A percentile compares a stretch with the other conserved stretches of the same genome.
Conservation (phyloP, 805 yeast species). For the Kregervanrija fluxuum region DNA sequence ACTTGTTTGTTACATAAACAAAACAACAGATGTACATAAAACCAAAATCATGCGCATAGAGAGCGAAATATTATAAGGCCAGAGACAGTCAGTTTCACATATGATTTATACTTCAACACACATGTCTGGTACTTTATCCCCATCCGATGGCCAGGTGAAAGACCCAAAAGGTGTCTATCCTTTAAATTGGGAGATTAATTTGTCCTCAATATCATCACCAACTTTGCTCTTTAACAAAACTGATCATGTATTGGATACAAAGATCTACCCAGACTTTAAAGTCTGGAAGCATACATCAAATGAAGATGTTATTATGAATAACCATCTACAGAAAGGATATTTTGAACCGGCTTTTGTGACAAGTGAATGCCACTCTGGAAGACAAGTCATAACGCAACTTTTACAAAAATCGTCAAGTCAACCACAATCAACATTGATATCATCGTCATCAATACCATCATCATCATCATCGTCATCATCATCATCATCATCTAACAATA, state of each 20-base stretch:
- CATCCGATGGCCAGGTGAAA: slow-evolving; percentile 18
- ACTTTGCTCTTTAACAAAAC: neutral
- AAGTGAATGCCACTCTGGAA: slow-evolving; percentile 65
- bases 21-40: neutral
- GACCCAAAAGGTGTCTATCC: slow-evolving; percentile 27
- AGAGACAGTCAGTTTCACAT: neutral
- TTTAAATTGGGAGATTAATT: slow-evolving; percentile 19
- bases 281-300: slow-evolving; percentile 60
- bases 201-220: neutral
- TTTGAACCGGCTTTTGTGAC: slow-evolving; percentile 54
- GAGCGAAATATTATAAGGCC: neutral
- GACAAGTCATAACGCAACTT: slow-evolving; percentile 42
- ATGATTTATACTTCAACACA: neutral
- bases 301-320: slow-evolving; percentile 49
- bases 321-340: slow-evolving; percentile 62
- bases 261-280: slow-evolving; percentile 57
- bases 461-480: slow-evolving; percentile 11
- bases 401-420: neutral
- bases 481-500: slow-evolving; percentile 20
- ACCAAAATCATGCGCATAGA: neutral
- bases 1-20: neutral
- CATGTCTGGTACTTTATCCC: slow-evolving; percentile 1
- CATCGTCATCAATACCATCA: slow-evolving; percentile 20
- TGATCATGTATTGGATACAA: neutral
- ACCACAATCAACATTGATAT: slow-evolving; percentile 7